A percentile compares a stretch with the other conserved stretches of the same genome.
Evolutionary conservation across 345 rosid species (phyloP).

Genomic region (Bruguiera parviflora): DNA sequence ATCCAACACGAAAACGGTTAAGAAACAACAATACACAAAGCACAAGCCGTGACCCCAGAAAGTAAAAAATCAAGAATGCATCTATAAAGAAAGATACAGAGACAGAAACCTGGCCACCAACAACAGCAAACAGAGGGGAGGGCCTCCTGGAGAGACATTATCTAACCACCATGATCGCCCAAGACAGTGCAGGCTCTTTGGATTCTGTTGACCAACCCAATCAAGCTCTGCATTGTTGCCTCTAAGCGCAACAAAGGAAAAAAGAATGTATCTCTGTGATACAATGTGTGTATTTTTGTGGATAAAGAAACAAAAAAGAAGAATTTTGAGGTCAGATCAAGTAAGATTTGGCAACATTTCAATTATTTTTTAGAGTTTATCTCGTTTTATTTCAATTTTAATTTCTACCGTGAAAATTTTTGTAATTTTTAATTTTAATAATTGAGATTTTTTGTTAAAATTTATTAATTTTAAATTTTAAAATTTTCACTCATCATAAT

Average conservation of each 20-base stretch:
- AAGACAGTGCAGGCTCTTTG: slow-evolving; percentile 95
- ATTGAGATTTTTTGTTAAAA: too few species aligned
- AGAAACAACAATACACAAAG: background rate
- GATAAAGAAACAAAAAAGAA: background rate
- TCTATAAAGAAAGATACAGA: too few species aligned
- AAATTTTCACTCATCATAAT: too few species aligned
- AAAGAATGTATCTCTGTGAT: background rate
- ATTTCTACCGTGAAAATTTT: too few species aligned
- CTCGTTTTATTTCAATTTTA: too few species aligned
- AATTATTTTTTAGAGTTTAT: too few species aligned
- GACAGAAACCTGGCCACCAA: slow-evolving; percentile 83
- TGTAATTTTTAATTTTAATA: too few species aligned
- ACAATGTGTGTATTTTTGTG: background rate
- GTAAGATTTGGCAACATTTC: background rate
- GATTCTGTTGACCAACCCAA: slow-evolving; percentile 88
- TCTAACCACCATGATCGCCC: slow-evolving; percentile 95
- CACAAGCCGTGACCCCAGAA: background rate
- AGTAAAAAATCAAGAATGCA: background rate
- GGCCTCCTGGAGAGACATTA: slow-evolving; percentile 99
- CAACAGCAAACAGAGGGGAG: slow-evolving; percentile 92
- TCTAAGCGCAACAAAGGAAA: background rate
- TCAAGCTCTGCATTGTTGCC: slow-evolving; percentile 98
- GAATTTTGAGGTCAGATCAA: background rate
- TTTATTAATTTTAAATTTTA: too few species aligned
- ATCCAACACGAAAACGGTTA: background rate